phyloP scores from a whole-genome alignment of 768 basidiomycete species.

The Erythrobasidium yunnanense region DNA sequence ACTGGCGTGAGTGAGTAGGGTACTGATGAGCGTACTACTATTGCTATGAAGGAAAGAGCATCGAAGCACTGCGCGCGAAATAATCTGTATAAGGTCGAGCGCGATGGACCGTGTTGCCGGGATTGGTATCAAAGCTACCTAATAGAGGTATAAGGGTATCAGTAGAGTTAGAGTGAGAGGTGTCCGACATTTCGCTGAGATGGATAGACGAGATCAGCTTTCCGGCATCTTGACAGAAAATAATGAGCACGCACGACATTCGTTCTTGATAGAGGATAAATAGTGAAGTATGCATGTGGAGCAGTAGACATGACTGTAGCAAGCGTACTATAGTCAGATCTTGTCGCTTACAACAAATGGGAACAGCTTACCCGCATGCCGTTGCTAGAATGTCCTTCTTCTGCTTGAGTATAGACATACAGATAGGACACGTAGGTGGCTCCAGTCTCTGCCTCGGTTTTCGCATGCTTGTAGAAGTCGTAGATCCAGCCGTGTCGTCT shows the following conservation, averaged over 20 bases:
- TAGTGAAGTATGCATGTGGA: constrained; percentile 3
- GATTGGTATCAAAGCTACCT: no score
- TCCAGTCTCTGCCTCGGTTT: not conserved
- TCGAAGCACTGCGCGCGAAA: no score
- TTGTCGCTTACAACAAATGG: not conserved
- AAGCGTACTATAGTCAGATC: not conserved
- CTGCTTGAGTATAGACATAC: not conserved
- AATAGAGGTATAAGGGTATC: not conserved
- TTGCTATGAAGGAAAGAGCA: no score
- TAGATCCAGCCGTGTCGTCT: not conserved
- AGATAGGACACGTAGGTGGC: constrained; percentile 19
- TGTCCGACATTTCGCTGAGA: constrained; percentile 16
- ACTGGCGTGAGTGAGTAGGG: no score
- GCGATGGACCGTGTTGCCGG: no score
- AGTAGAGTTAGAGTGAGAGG: constrained; percentile 2
- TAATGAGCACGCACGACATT: constrained; percentile 15
- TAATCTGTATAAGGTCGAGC: no score
- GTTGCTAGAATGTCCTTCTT: constrained; percentile 5
- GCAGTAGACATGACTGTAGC: constrained; percentile 6
- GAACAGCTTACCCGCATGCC: constrained; percentile 16
- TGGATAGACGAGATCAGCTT: not conserved
- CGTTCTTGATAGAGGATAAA: not conserved
- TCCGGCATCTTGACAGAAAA: not conserved
- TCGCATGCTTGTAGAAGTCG: not conserved
- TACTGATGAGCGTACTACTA: no score